Percentiles rank a stretch among this genome's conserved stretches.
These are phyloP conservation scores for Batkoa obscura DNA, from an alignment of 371 early-diverging fungal genomes.

Conservation along the genomic window DNA sequence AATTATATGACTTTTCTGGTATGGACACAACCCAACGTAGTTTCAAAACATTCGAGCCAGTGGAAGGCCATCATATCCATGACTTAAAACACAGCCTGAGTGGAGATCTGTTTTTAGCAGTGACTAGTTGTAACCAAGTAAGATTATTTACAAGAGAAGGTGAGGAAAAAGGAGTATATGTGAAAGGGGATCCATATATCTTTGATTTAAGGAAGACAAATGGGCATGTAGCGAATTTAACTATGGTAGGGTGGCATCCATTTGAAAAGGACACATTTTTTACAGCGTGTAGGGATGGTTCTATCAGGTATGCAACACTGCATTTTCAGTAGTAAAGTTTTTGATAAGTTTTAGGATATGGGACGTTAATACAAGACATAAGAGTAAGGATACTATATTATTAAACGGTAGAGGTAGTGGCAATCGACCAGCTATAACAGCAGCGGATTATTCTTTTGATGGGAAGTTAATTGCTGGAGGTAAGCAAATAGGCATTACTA, in stretches of 20 bases:
- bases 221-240: conserved; percentile 75
- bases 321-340: no score
- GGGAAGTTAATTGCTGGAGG: conserved; percentile 45
- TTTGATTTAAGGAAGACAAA: conserved; percentile 66
- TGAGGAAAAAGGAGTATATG: conserved; percentile 36
- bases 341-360: conserved; percentile 30
- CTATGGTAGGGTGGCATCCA: conserved; percentile 69
- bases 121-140: conserved; percentile 49
- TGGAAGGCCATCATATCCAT: conserved; percentile 66
- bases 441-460: conserved; percentile 41
- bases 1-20: conserved; percentile 81
- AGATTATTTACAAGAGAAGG: conserved; percentile 73
- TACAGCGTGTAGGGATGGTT: conserved; percentile 67
- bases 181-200: conserved; percentile 87
- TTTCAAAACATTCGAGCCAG: conserved; percentile 63
- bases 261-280: conserved; percentile 37
- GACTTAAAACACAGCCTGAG: conserved; percentile 56
- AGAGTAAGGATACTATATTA: conserved; percentile 55
- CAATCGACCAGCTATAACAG: conserved; percentile 40
- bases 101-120: conserved; percentile 63
- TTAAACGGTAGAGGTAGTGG: conserved; percentile 58
- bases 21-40: conserved; percentile 64
- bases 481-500: conserved; percentile 7
- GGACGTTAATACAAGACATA: conserved; percentile 53
- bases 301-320: conserved; percentile 18